Base-by-base conservation (phyloP, 129 eudicot species). In the Erigeron canadensis region DNA sequence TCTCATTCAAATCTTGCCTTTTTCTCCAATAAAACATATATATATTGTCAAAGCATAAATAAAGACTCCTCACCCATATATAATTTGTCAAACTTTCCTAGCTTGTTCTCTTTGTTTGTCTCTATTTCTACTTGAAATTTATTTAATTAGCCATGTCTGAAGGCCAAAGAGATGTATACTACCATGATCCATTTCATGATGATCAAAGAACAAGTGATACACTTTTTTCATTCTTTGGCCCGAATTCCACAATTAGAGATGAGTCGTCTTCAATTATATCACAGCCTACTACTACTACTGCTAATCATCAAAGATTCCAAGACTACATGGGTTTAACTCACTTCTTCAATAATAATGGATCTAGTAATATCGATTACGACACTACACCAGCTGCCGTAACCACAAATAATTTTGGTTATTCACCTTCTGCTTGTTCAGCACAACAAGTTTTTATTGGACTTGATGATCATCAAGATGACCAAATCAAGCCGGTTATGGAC, bases 31-130 rank as follows among this genome's bases (percentile, higher is more conserved):
- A 69, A 69, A 82, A 44, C 63, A 55, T 44, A 84, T 76, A 84
- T 76, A 70, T 75, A 69, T 74, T 85, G 96, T 87, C 94, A 87
- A 90, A 81, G 79, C 86, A 82, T 84, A 80, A 87, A 84, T 78
- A 86, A 87, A 89, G 85, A 89, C 86, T 23, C 76, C 45, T 78
- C 71, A 69, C 69, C 67, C 66, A 81, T n/a, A n/a, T n/a, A n/a
- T 70, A 28, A 69, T 74, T 84, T 76, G 81, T 81, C 91, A 88
- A 88, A 81, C 82, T 78, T 59, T 39, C 42, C 73, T 73, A 51
- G 66, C 58, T 37, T 37, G 46, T 72, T 65, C 48, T 16, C 64
- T 67, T 69, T 57, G 53, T 67, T 65, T 69, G 47, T 66, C 66
- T 18, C 65, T 55, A 7, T 54, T 62, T 75, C 55, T 72, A 47